Percentiles rank a stretch among this genome's conserved stretches.
phyloP scores from a whole-genome alignment of 2,329 filamentous ascomycete species.

The Pseudonectria buxi region DNA sequence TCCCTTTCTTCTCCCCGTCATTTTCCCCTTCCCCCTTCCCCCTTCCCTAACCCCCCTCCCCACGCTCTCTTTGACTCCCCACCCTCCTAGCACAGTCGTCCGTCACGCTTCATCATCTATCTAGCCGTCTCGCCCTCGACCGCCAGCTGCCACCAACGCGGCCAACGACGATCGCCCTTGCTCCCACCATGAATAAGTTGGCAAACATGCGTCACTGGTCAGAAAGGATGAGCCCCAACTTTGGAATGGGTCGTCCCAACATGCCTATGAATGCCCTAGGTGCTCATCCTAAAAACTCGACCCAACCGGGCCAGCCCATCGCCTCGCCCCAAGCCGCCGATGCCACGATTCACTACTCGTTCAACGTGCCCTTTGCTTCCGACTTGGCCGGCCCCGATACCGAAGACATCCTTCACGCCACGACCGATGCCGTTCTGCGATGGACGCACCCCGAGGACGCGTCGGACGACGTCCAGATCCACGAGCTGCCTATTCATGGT shows the following conservation, averaged over 20 bases:
- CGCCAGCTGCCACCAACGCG: constrained; percentile 22
- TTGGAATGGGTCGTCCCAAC: constrained; percentile 56
- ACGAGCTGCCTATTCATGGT: constrained; percentile 86
- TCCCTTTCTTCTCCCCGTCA: constrained; percentile 14
- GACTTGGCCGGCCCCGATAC: constrained; percentile 87
- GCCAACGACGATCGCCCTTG: constrained; percentile 20
- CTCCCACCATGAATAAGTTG: constrained; percentile 60
- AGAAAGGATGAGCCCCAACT: constrained; percentile 62
- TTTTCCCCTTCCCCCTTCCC: constrained; percentile 11
- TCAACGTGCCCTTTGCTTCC: constrained; percentile 94
- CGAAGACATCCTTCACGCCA: constrained; percentile 92
- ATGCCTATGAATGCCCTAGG: constrained; percentile 50
- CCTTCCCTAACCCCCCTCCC: constrained; percentile 8
- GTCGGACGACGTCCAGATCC: constrained; percentile 73
- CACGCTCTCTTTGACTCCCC: constrained; percentile 6
- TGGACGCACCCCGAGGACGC: constrained; percentile 92
- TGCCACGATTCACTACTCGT: constrained; percentile 80
- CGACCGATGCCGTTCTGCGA: constrained; percentile 74
- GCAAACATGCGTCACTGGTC: constrained; percentile 67
- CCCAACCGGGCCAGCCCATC: constrained; percentile 47
- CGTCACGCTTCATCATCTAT: constrained; percentile 8
- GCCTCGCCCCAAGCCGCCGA: constrained; percentile 66
- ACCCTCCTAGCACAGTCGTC: constrained; percentile 5
- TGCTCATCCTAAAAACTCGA: constrained; percentile 50
- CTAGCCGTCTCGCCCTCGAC: constrained; percentile 16